Percentiles rank a stretch among this genome's conserved stretches.
phyloP scores from a whole-genome alignment of 768 basidiomycete genomes.

The Leccinum variicolor region DNA sequence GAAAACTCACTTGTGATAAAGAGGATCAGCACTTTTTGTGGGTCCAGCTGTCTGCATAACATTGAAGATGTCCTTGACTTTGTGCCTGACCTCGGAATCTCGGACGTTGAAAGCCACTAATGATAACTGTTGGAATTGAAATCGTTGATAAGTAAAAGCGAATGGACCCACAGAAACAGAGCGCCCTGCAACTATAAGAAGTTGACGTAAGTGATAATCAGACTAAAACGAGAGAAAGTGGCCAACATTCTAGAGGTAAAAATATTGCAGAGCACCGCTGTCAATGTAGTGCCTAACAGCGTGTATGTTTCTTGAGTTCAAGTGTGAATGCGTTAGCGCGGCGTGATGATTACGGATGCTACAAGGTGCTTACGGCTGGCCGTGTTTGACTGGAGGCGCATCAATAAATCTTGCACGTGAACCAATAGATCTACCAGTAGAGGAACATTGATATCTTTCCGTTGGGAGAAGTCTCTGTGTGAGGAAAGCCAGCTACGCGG shows the following conservation, averaged over 20 bases:
- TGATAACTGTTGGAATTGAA: not conserved
- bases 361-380: slow-evolving; percentile 22
- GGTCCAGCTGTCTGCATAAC: slow-evolving; percentile 2
- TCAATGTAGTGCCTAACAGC: slow-evolving; percentile 10
- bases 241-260: slow-evolving; percentile 50
- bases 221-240: not conserved
- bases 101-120: slow-evolving; percentile 29
- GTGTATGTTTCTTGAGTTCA: not conserved
- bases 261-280: slow-evolving; percentile 27
- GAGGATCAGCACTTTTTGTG: not conserved
- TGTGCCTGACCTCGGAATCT: not conserved
- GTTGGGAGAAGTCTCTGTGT: slow-evolving; percentile 9
- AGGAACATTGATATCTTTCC: slow-evolving; percentile 32
- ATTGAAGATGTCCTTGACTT: slow-evolving; percentile 7
- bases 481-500: slow-evolving; percentile 52
- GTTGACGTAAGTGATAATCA: not conserved
- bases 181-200: slow-evolving; percentile 40
- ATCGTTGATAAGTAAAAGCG: not conserved
- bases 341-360: not conserved
- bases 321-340: not conserved
- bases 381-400: slow-evolving; percentile 27
- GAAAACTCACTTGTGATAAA: slow-evolving; percentile 7
- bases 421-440: slow-evolving; percentile 32
- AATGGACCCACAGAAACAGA: slow-evolving; percentile 44
- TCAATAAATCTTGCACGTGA: slow-evolving; percentile 23